Base-by-base conservation (phyloP, 2,329 filamentous ascomycete species). In the Fusarium continuum region DNA sequence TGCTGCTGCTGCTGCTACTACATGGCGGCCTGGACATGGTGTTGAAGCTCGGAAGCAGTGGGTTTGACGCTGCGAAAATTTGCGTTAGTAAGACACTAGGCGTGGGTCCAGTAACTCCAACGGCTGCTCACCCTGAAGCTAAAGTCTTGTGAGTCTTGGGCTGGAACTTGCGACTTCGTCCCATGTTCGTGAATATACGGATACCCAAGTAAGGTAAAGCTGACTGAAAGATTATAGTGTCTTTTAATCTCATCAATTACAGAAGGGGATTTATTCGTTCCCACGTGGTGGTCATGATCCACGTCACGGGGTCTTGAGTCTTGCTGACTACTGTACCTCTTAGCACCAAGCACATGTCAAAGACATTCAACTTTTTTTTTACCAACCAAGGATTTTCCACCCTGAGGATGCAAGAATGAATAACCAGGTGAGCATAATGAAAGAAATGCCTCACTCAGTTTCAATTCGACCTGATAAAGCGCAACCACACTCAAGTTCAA, bases 1-100 rank as follows among this genome's bases (percentile, higher is more conserved):
- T 55, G 36, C 28, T 53, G 54, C 51, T 39, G 48, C 29, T 41
- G 22, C n/a, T 55, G 36, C 28, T 53, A 52, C 51, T 64, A 67
- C 63, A 67, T 70, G 22, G 25, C 38, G 53, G 26, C 16, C 40
- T 45, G n/a, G 23, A 44, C 22, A 34, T 54, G 44, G 48, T 39
- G 56, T 58, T 54, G 58, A 55, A 47, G 50, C 26, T 40, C 11
- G 28, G 45, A 49, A 17, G 36, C 41, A n/a, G 17, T 38, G 31
- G 45, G 35, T 36, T 26, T 46, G 40, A 52, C 38, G 31, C 40
- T n/a, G 64, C 31, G 46, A 70, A 70, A 71, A 65, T 71, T 71
- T 68, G 65, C 63, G 54, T 54, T 69, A 67, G 31, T 17, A 9
- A 14, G 38, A 70, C 65, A 28, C 22, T 41, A 22, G 61, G 67